Percentiles rank a stretch among this genome's conserved stretches.
phyloP scores from a whole-genome alignment of 2,329 filamentous ascomycete genomes.

The Fusarium sp. region DNA sequence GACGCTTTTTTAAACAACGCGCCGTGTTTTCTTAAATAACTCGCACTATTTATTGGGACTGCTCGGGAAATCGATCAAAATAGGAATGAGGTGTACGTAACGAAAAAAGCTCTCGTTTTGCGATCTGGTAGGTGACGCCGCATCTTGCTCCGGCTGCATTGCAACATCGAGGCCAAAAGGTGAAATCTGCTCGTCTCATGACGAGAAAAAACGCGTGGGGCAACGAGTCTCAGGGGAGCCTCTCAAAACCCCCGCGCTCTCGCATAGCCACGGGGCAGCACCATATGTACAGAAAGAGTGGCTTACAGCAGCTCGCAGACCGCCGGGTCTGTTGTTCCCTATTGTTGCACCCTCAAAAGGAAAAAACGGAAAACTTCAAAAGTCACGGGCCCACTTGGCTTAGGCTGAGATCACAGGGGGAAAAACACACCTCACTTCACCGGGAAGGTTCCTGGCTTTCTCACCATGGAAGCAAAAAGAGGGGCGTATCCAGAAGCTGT shows the following conservation, averaged over 20 bases:
- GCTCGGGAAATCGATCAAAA: neutral
- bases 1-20: constrained; percentile 11
- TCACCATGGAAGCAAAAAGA: constrained; percentile 4
- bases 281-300: neutral
- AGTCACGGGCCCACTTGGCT: neutral
- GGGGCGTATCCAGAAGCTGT: neutral
- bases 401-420: constrained; percentile 1
- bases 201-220: constrained; percentile 32
- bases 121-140: neutral
- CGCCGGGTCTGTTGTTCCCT: constrained; percentile 10
- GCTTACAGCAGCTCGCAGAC: constrained; percentile 6
- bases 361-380: constrained; percentile 16
- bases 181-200: constrained; percentile 36
- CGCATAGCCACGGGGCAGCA: constrained; percentile 2
- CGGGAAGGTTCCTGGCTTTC: neutral
- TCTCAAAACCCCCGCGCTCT: neutral
- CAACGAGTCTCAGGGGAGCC: neutral
- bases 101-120: neutral
- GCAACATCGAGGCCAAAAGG: constrained; percentile 5
- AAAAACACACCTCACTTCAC: neutral
- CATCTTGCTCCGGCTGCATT: neutral
- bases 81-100: constrained; percentile 28
- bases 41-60: constrained; percentile 24
- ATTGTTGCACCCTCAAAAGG: neutral
- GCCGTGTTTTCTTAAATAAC: constrained; percentile 23